Base-by-base conservation (phyloP, 2,329 filamentous ascomycete genomes). In the Pseudogymnoascus sp. region DNA sequence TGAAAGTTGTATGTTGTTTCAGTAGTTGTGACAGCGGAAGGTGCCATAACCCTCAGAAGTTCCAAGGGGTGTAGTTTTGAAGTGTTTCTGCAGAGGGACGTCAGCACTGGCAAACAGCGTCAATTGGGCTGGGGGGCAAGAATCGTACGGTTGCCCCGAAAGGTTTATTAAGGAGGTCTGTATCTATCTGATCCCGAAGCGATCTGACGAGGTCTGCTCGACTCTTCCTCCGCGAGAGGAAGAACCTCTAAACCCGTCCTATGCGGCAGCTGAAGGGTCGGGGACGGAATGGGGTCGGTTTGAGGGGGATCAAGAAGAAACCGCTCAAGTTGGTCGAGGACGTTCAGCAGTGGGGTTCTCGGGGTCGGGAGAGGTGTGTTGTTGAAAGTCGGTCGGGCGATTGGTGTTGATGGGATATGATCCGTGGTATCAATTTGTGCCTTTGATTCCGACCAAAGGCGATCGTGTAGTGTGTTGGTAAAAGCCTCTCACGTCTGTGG, bases 181-280 rank as follows among this genome's bases (percentile, higher is more conserved):
- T 93, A 96, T 81, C 89, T 89, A 83, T 91, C 90, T 84, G 91
- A 89, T 88, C 89, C 91, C 84, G 90, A 84, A 84, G 83, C 88
- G 84, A 88, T 87, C 86, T 90, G 90, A 89, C 91, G 89, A 91
- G 90, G 91, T 89, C 91, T 93, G 89, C 89, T 91, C 90, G 92
- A 96, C 91, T 95, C 95, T 96, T 93, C 95, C 95, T 93, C 93
- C 79, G 82, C 82, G 82, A 95, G 93, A 96, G 93, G 93, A 98
- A 98, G 93, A 96, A 93, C 89, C 90, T 88, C 85, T 86, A 86
- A 88, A 88, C 86, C 86, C 88, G 89, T 96, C 90, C 91, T 98
- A 99, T 99, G 93, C 95, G 95, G 95, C 95, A 98, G 93, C 91
- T 96, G 89, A 85, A 82, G 79, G 78, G 80, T 79, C 79, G 84